These are phyloP conservation scores for Mycena galericulata DNA, from an alignment of 768 basidiomycete genomes.

Conservation along the genomic window DNA sequence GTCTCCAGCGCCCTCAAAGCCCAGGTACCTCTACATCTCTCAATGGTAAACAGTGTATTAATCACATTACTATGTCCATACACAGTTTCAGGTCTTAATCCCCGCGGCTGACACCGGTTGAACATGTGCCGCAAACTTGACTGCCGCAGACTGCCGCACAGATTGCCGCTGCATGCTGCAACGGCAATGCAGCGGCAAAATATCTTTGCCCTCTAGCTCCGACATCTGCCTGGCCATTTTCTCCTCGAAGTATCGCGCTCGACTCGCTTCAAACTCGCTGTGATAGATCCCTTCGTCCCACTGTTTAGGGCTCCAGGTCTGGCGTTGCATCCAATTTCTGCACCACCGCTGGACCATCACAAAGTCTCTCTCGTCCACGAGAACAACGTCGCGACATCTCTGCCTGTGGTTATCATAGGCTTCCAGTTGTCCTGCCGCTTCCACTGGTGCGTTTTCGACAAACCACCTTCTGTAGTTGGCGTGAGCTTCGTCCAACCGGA, in stretches of 20 bases:
- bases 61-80: no score
- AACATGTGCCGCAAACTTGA: no score
- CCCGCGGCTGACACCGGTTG: no score
- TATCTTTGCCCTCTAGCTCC: not conserved
- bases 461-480: slow-evolving; percentile 8
- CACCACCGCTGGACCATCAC: slow-evolving; percentile 2
- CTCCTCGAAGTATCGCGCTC: not conserved
- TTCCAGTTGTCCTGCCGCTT: not conserved
- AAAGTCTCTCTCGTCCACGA: not conserved
- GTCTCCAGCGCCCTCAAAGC: no score
- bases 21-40: no score
- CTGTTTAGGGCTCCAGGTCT: not conserved
- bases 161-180: no score
- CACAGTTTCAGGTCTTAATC: no score
- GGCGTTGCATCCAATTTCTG: not conserved
- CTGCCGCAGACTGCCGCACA: no score
- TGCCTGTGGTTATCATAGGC: slow-evolving; percentile 12
- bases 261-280: not conserved
- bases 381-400: not conserved
- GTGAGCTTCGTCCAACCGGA: not conserved
- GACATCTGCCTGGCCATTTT: not conserved
- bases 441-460: not conserved
- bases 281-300: not conserved
- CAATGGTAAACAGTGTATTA: no score
- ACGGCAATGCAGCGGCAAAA: no score